Conservation (phyloP, 1,284 basidiomycete genomes). For the Naganishia sp. region DNA sequence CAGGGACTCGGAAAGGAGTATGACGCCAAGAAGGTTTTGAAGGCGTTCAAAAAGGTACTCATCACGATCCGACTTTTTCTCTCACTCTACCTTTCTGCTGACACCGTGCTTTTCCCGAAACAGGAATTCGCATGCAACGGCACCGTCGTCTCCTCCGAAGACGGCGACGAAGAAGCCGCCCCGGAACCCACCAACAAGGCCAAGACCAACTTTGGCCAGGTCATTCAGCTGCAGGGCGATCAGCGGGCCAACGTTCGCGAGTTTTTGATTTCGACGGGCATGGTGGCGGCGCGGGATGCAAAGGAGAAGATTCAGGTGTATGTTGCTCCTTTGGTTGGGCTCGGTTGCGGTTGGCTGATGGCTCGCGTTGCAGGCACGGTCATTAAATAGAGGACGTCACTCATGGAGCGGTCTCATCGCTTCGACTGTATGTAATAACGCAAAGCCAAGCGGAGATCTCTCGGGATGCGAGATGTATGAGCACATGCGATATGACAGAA, state of each 20-base stretch:
- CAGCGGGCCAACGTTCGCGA: constrained; percentile 87
- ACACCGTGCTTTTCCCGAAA: constrained; percentile 5
- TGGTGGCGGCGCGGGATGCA: constrained; percentile 53
- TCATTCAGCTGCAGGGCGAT: constrained; percentile 99
- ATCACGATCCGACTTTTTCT: constrained; percentile 8
- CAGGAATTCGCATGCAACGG: constrained; percentile 99
- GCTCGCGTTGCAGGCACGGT: constrained; percentile 8
- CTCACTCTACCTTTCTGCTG: background rate
- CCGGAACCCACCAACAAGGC: constrained; percentile 40
- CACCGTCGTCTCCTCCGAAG: constrained; percentile 69
- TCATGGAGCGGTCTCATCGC: background rate
- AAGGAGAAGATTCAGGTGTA: constrained; percentile 56
- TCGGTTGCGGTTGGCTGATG: background rate
- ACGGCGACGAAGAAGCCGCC: constrained; percentile 47
- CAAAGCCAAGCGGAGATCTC: background rate
- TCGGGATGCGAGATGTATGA: constrained; percentile 7
- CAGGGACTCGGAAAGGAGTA: constrained; percentile 96
- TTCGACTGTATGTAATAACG: background rate
- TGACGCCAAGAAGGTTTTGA: constrained; percentile 96
- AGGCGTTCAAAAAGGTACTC: constrained; percentile 93
- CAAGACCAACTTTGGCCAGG: constrained; percentile 92
- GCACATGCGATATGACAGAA: constrained; percentile 8
- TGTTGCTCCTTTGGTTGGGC: constrained; percentile 27
- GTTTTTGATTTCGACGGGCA: constrained; percentile 69
- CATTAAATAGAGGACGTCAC: constrained; percentile 14